Evolutionary conservation across 257 asterid genomes (phyloP), one percentile per base, ranked within the genome.

Genomic region (Prunella vulgaris): DNA sequence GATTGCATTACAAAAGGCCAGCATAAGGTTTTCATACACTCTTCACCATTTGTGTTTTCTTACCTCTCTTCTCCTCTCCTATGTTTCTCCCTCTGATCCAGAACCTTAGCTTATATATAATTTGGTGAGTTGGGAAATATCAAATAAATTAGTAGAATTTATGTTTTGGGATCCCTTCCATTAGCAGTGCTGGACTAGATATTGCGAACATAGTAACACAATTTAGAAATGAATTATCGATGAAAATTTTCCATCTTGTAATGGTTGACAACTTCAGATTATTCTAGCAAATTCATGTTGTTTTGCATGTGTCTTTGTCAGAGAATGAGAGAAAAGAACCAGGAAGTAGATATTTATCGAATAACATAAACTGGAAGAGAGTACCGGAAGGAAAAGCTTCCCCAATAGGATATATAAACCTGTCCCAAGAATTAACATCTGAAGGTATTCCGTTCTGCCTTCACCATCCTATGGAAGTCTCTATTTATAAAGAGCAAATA

Each of bases 1-100:
- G 94, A 86, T 77, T 90, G 92, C 87, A 87, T 86, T 56, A 76
- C 72, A 32, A 89, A 87, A 74, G 92, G 88, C 82, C 78, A 82
- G 40, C 79, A 77, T 60, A 80, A 93, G 99, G 97, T 93, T 80
- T 73, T 72, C 66, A 48, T 17, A 52, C 33, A 18, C n/a, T 35
- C 44, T 71, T 60, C 65, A n/a, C 30, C 57, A 14, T 40, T 21
- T 1, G 18, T 46, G 17, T 46, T 68, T 56, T 54, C 33, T 64
- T 32, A 27, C 71, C 51, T 15, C 53, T 62, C 64, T 64, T 17
- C n/a, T 59, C 52, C 52, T 38, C 61, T 60, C 59, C 49, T 1
- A 15, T 10, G 32, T 24, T 40, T 48, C n/a, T 17, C 62, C 53
- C 22, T 58, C 69, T 25, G 21, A 60, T 59, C 44, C 56, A 59